Base-by-base conservation (phyloP, 805 yeast species). In the Vanderwaltozyma tropicalis region DNA sequence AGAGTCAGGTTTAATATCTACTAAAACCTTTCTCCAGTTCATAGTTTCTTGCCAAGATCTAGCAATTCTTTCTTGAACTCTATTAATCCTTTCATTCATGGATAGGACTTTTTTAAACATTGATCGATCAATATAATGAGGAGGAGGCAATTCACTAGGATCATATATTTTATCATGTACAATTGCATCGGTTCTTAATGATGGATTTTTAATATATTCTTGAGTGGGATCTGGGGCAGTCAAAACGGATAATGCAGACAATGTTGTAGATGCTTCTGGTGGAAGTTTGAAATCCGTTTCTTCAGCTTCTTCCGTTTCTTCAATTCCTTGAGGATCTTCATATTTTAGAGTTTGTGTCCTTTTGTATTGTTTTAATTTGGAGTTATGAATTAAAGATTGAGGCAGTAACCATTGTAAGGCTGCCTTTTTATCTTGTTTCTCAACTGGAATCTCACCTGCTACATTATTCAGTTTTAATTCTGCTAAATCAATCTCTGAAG, bases 21-120 rank as follows among this genome's bases (percentile, higher is more conserved):
- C 95, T 17, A 89, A 61, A 1, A 89, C 95, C 59, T 88, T 88
- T 28, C 96, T 64, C 97, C 97, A 88, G 13, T 72, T 59, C 82
- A 84, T 76, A 12, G 73, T 76, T 40, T 72, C 69, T 53, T 88
- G 96, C 79, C 94, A 89, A 35, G 76, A 74, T 28, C 95, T 62
- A 0, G 97, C 97, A 36, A 89, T 80, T 39, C 73, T 70, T 46
- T 92, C 97, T 41, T 66, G 67, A 1, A 57, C 52, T 28, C 57
- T 45, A 40, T 59, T 55, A 3, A 42, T 46, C 22, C 55, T 47
- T 31, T 59, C 63, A 31, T 57, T 52, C 3, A 59, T 59, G 38
- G 54, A 57, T 13, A 59, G 40, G 1, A 58, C 34, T 32, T 53
- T 57, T 33, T 54, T 56, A 26, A 54, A 35, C 5, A 43, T 35